Evolutionary conservation across 2,329 filamentous ascomycete genomes (phyloP), one percentile per base, ranked within the genome.

Genomic region (Fusarium sp.): DNA sequence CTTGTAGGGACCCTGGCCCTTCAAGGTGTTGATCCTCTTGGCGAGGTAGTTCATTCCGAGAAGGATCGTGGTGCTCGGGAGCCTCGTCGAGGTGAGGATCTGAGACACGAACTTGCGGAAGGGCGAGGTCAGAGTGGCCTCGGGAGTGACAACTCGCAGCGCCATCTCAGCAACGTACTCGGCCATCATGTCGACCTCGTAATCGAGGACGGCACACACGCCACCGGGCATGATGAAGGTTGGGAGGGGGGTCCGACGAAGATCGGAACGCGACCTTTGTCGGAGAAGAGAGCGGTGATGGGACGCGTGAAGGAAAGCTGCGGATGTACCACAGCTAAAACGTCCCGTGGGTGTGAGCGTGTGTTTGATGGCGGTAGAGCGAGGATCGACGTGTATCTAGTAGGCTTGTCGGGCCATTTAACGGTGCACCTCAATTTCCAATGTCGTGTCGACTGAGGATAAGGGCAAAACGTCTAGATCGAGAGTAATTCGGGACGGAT

Each of bases 101-200:
- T 96, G 92, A 70, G 90, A 90, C 69, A 97, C 93, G 81, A 96
- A 97, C 82, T 97, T 97, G 75, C 92, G 90, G 80, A 96, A 97
- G 23, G 92, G 88, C 23, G 89, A 84, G 14, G 90, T 89, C 73
- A 92, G 83, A 16, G 79, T 72, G 6, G 80, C 81, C 33, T 84
- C 82, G 8, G 86, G 85, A 62, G 84, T 83, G 42, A 88, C 84
- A 33, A 89, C 81, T 46, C 87, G 84, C 23, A 84, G 86, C 66
- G 93, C 89, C 89, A 95, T 96, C 78, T 97, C 92, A 68, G 93
- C 91, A 78, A 97, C 93, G 81, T 97, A 97, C 79, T 97, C 93
- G 69, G 93, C 91, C 94, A 97, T 97, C 80, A 91, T 85, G 78
- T 97, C 93, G 89, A 97, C 95, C 81, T 97, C 93, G 80, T 97